phyloP scores from a whole-genome alignment of 352 stramenopile genomes.

The Phytopythium oedochilum region DNA sequence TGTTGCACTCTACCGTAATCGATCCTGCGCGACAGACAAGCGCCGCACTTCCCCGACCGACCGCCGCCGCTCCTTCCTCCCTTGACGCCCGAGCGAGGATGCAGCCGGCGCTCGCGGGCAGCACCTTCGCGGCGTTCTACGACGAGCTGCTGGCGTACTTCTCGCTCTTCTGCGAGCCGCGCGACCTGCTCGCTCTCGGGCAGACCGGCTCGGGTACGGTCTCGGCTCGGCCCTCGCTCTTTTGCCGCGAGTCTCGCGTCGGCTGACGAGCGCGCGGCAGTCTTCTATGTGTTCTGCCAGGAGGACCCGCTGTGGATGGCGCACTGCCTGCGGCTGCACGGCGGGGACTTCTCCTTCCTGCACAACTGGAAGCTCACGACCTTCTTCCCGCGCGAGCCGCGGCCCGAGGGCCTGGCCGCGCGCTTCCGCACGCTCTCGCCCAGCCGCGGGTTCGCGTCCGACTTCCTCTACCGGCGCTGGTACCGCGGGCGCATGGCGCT shows the following conservation, averaged over 20 bases:
- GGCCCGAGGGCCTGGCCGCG: conserved; percentile 17
- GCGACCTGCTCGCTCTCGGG: conserved; percentile 57
- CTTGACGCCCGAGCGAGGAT: not conserved
- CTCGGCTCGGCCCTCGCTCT: no score
- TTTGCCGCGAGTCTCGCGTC: not conserved
- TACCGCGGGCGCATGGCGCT: conserved; percentile 77
- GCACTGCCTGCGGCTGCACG: conserved; percentile 66
- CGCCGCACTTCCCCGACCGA: no score
- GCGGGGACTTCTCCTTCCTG: conserved; percentile 61
- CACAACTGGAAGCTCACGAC: conserved; percentile 74
- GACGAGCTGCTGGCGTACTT: conserved; percentile 79
- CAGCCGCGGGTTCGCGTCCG: conserved; percentile 52
- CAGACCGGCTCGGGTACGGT: conserved; percentile 64
- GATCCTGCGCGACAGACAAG: no score
- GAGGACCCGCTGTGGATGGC: conserved; percentile 84
- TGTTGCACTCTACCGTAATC: no score
- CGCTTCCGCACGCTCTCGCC: conserved; percentile 5
- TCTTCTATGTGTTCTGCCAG: conserved; percentile 72
- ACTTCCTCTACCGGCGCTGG: conserved; percentile 87
- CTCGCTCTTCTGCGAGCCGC: conserved; percentile 60
- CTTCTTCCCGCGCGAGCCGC: conserved; percentile 60
- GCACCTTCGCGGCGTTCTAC: conserved; percentile 55
- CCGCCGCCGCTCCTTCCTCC: not conserved
- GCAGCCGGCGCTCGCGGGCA: conserved; percentile 51
- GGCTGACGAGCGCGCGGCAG: not conserved